Percentiles rank a stretch among this genome's conserved stretches.
Evolutionary conservation across 768 basidiomycete genomes (phyloP).

Genomic region (Dictyophora rubrovolvata): DNA sequence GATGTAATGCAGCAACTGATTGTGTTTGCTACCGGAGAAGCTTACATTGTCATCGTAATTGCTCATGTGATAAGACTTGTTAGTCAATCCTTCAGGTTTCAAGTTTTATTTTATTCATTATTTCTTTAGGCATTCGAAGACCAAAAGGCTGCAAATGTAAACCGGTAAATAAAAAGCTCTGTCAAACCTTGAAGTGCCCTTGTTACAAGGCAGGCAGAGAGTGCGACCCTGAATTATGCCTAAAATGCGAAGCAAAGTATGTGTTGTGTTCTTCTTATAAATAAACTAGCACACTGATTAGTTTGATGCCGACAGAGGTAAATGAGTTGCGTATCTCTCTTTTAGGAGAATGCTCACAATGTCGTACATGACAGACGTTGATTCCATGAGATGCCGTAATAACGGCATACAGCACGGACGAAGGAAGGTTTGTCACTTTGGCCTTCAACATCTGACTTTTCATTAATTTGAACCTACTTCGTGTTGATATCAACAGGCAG

Average conservation of each 20-base stretch:
- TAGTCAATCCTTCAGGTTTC: slow-evolving; percentile 13
- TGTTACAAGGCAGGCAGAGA: slow-evolving; percentile 44
- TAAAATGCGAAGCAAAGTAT: slow-evolving; percentile 39
- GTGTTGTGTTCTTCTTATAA: slow-evolving; percentile 14
- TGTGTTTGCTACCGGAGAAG: slow-evolving; percentile 43
- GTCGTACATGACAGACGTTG: slow-evolving; percentile 16
- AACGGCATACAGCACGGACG: slow-evolving; percentile 35
- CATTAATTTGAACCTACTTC: background rate
- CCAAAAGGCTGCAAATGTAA: slow-evolving; percentile 50
- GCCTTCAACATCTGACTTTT: background rate
- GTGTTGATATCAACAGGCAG: slow-evolving; percentile 21
- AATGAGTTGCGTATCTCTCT: background rate
- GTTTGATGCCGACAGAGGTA: background rate
- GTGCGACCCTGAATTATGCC: slow-evolving; percentile 61
- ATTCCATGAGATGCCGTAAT: slow-evolving; percentile 34
- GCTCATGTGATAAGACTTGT: slow-evolving; percentile 46
- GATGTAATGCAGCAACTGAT: slow-evolving; percentile 31
- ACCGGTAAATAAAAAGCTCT: slow-evolving; percentile 18
- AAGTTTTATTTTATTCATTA: slow-evolving; percentile 11
- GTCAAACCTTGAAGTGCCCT: slow-evolving; percentile 36
- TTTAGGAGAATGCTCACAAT: background rate
- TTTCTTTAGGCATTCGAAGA: slow-evolving; percentile 38
- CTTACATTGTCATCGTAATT: slow-evolving; percentile 47
- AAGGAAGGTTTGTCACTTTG: slow-evolving; percentile 29
- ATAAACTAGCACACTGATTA: no score